A percentile compares a stretch with the other conserved stretches of the same genome.
Conservation (phyloP, 2,329 filamentous ascomycete species). For the Talaromyces sp. region DNA sequence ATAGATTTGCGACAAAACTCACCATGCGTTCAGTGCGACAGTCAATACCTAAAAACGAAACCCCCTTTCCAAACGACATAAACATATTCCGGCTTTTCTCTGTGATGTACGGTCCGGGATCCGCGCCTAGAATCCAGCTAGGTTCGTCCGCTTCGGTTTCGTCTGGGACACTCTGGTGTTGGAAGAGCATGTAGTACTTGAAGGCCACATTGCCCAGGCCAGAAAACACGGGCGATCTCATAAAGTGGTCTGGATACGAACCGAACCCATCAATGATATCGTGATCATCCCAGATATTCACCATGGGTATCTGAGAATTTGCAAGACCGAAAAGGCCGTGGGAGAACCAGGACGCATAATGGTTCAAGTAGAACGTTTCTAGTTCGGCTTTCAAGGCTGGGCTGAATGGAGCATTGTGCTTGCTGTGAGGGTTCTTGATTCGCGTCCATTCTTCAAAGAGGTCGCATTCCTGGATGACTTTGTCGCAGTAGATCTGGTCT, state of each 20-base stretch:
- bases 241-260: conserved; percentile 87
- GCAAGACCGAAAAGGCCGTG: conserved; percentile 92
- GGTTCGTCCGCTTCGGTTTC: conserved; percentile 82
- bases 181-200: conserved; percentile 99
- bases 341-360: conserved; percentile 93
- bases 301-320: conserved; percentile 91
- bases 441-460: conserved; percentile 80
- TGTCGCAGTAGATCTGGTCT: conserved; percentile 95
- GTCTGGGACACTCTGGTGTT: conserved; percentile 80
- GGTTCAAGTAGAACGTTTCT: conserved; percentile 79
- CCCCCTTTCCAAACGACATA: conserved; percentile 71
- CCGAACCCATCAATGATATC: conserved; percentile 89
- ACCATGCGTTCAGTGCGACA: conserved; percentile 82
- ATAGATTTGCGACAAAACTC: conserved; percentile 13
- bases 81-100: conserved; percentile 82
- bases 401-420: conserved; percentile 73
- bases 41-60: conserved; percentile 82
- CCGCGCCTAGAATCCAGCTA: conserved; percentile 79
- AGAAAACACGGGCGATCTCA: conserved; percentile 82
- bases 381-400: conserved; percentile 81
- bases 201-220: conserved; percentile 88
- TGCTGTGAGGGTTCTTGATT: conserved; percentile 72
- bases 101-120: conserved; percentile 83
- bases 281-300: conserved; percentile 97
- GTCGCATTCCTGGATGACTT: conserved; percentile 66